Base-by-base conservation (phyloP, 225 moss, liverwort and hornwort genomes). In the Straminergon stramineum region DNA sequence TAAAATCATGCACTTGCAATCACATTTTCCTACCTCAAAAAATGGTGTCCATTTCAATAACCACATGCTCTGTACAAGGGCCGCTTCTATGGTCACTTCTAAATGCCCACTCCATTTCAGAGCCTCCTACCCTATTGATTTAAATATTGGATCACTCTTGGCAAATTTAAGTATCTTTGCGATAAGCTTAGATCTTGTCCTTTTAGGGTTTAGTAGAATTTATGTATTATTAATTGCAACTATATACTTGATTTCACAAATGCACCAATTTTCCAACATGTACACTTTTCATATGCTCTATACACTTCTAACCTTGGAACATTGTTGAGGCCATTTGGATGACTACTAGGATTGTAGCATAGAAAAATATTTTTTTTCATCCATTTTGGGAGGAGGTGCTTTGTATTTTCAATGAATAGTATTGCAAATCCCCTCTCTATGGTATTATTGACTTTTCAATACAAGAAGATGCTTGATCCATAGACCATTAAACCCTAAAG, bases 361-460 rank as follows among this genome's bases (percentile, higher is more conserved):
- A 6, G 10, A 28, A 43, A 71, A 71, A 8, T 8, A 41, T 45
- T 0, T 43, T 73, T 37, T n/a, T 69, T 73, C 17, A 45, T 6
- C 9, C 2, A 43, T 10, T n/a, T 23, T 3, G 12, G 2, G 2
- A 1, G 27, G 27, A 16, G 17, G 3, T 9, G 4, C 5, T 43
- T 5, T 41, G 26, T 16, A 43, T 43, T 73, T 28, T 43, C 1
- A 27, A 0, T 27, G 5, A 16, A 28, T 27, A 43, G 9, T 43
- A 10, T 27, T 28, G 16, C 3, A 16, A 28, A 28, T 26, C 7
- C 5, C 2, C 2, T 16, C 1, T 5, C 28, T 27, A 16, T 73
- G 3, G 3, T 27, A 10, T 27, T 3, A 28, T 17, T 73, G 28
- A 39, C 23, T 70, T 22, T 39, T 69, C 22, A 69, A 23, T 13